phyloP scores from a whole-genome alignment of 306 rosid species.

The Datisca glomerata region DNA sequence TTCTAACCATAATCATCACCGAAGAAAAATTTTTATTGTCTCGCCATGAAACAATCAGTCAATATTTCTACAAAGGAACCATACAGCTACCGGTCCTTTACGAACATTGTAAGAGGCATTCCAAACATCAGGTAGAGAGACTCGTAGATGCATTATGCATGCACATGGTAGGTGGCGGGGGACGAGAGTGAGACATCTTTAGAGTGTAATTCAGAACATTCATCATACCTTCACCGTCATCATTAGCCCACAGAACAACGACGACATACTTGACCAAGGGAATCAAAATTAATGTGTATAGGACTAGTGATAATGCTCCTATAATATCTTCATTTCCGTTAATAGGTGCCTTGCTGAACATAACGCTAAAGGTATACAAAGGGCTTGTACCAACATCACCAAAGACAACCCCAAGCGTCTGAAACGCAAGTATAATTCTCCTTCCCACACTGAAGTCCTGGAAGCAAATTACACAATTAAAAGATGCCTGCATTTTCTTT shows the following conservation, averaged over 20 bases:
- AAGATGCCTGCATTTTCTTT: too few species aligned
- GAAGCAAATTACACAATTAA: slow-evolving; percentile 14
- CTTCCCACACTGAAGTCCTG: slow-evolving; percentile 72
- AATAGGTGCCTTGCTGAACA: slow-evolving; percentile 91
- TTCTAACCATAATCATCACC: too few species aligned
- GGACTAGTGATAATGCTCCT: slow-evolving; percentile 84
- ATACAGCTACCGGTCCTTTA: too few species aligned
- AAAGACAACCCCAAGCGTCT: slow-evolving; percentile 96
- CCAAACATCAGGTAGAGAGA: too few species aligned
- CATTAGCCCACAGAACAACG: slow-evolving; percentile 93
- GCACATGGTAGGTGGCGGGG: too few species aligned
- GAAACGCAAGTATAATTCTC: slow-evolving; percentile 60
- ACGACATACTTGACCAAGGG: slow-evolving; percentile 87
- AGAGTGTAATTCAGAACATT: slow-evolving; percentile 6
- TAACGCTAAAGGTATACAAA: slow-evolving; percentile 82
- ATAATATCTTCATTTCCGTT: slow-evolving; percentile 74
- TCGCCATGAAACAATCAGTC: too few species aligned
- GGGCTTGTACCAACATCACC: slow-evolving; percentile 99
- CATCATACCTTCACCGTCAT: slow-evolving; percentile 85
- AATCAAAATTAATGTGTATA: slow-evolving; percentile 86
- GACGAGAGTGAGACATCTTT: too few species aligned
- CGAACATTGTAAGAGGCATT: too few species aligned
- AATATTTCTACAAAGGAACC: too few species aligned
- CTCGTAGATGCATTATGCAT: too few species aligned
- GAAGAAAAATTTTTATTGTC: too few species aligned